Percentiles rank a stretch among this genome's conserved stretches.
phyloP scores from a whole-genome alignment of 164 flowering plant species.

The Berberis vulgaris region DNA sequence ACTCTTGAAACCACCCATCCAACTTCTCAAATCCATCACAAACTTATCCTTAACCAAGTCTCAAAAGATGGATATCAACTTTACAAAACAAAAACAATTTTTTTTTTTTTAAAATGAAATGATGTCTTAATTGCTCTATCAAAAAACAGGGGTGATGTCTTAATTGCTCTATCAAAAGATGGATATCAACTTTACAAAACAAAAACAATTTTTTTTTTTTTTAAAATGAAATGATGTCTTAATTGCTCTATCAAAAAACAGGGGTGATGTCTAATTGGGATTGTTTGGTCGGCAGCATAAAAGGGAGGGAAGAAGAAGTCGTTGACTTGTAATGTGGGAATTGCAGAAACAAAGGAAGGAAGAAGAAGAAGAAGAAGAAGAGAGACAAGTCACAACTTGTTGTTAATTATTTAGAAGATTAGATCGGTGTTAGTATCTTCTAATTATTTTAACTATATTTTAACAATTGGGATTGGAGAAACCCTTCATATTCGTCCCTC shows the following conservation, averaged over 20 bases:
- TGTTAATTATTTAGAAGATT: constrained; percentile 2
- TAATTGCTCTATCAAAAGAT: no score
- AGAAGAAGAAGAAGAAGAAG: constrained; percentile 6
- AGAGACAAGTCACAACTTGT: constrained; percentile 6
- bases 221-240: neutral
- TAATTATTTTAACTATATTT: neutral
- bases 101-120: neutral
- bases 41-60: neutral
- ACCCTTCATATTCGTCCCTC: constrained; percentile 32
- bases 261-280: neutral
- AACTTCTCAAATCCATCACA: no score
- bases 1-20: no score
- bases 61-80: neutral
- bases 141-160: neutral
- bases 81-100: neutral
- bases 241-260: neutral
- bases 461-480: constrained; percentile 37
- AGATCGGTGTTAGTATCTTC: neutral
- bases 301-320: neutral
- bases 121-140: neutral
- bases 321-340: constrained; percentile 40
- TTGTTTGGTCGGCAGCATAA: neutral
- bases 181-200: neutral
- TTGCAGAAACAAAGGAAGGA: constrained; percentile 19
- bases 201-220: no score